phyloP scores from a whole-genome alignment of 2,329 filamentous ascomycete genomes.

The Hypomyces perniciosus region DNA sequence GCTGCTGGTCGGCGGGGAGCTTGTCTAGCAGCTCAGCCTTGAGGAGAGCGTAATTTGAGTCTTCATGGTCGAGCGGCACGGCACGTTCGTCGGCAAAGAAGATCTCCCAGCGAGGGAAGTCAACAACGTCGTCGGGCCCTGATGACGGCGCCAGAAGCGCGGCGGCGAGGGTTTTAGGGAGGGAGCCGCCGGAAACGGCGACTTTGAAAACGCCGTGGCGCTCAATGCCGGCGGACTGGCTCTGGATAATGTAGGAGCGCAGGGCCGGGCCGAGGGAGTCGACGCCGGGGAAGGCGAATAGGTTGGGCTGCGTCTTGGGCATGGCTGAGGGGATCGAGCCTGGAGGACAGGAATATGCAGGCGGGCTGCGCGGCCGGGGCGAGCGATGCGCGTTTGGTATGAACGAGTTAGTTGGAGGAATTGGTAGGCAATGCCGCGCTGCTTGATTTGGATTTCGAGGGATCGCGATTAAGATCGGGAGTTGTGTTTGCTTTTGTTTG shows the following conservation, averaged over 20 bases:
- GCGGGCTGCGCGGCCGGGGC: background rate
- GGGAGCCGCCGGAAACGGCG: slow-evolving; percentile 86
- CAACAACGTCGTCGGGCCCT: slow-evolving; percentile 54
- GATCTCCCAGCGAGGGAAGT: slow-evolving; percentile 89
- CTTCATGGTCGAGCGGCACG: slow-evolving; percentile 82
- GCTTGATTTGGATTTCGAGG: background rate
- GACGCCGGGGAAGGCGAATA: slow-evolving; percentile 72
- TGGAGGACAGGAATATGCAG: background rate
- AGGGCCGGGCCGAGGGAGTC: slow-evolving; percentile 69
- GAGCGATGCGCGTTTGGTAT: background rate
- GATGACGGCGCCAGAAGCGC: slow-evolving; percentile 61
- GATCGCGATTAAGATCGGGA: background rate
- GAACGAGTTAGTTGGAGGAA: background rate
- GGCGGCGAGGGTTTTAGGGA: slow-evolving; percentile 81
- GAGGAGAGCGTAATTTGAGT: slow-evolving; percentile 89
- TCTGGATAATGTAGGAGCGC: slow-evolving; percentile 74
- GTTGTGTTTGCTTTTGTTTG: background rate
- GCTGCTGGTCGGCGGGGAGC: slow-evolving; percentile 63
- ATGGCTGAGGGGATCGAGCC: slow-evolving; percentile 31
- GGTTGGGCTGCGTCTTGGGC: slow-evolving; percentile 55
- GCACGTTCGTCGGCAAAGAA: slow-evolving; percentile 98
- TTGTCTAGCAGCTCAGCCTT: slow-evolving; percentile 86
- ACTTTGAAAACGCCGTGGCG: slow-evolving; percentile 86
- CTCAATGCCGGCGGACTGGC: slow-evolving; percentile 70
- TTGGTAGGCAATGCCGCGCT: background rate